A percentile compares a stretch with the other conserved stretches of the same genome.
phyloP scores from a whole-genome alignment of 2,329 filamentous ascomycete species.

The Monosporascus sp. region DNA sequence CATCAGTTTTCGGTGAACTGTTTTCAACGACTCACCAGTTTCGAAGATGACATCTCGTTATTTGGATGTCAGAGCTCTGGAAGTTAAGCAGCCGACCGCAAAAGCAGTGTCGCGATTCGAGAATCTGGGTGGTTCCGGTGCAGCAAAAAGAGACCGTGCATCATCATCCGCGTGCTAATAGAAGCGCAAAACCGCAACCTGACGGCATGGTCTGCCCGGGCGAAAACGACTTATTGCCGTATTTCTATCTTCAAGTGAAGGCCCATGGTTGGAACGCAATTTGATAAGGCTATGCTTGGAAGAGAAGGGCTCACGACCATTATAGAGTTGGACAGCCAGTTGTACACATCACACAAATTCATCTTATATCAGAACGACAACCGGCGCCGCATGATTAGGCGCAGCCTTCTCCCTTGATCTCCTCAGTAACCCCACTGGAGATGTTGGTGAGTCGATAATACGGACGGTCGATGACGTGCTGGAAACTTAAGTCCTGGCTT shows the following conservation, averaged over 20 bases:
- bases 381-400: no score
- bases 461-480: no score
- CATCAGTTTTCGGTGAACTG: constrained; percentile 33
- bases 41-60: neutral
- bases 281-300: neutral
- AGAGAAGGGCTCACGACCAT: neutral
- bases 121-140: neutral
- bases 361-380: neutral
- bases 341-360: neutral
- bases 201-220: neutral
- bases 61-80: neutral
- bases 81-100: neutral
- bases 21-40: neutral
- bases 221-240: no score
- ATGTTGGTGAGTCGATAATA: no score
- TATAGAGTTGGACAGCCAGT: neutral
- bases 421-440: no score
- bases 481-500: neutral
- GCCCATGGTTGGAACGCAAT: no score
- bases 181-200: neutral
- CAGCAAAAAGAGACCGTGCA: neutral
- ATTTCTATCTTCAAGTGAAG: no score
- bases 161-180: neutral
- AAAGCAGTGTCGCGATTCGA: neutral
- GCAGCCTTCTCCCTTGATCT: no score